Conservation (phyloP, 2,329 filamentous ascomycete genomes). For the Ophiostoma ulmi region DNA sequence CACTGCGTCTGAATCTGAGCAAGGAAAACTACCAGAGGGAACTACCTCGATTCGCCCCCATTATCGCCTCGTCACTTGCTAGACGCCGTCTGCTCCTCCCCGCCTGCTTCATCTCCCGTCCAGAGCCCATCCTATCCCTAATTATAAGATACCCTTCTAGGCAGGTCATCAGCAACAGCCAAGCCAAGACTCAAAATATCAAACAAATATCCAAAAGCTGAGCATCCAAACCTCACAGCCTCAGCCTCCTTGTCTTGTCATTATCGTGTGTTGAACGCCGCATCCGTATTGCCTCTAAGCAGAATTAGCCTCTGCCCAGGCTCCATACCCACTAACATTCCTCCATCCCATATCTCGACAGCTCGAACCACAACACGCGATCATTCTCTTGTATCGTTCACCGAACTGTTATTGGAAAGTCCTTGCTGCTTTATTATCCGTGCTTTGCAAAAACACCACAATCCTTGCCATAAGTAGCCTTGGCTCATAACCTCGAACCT, state of each 20-base stretch:
- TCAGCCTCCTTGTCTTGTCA: neutral
- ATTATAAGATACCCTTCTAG: constrained; percentile 9
- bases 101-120: neutral
- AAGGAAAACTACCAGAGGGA: neutral
- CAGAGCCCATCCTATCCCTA: neutral
- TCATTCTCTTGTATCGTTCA: neutral
- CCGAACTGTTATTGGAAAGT: neutral
- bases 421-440: neutral
- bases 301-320: neutral
- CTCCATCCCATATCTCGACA: constrained; percentile 4
- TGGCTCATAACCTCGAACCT: no score
- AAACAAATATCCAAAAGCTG: neutral
- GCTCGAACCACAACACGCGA: constrained; percentile 1
- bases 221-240: neutral
- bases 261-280: neutral
- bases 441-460: neutral
- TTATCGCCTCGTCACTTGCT: constrained; percentile 7
- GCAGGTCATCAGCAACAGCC: neutral
- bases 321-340: neutral
- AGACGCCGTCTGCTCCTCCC: neutral
- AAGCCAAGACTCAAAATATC: neutral
- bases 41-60: neutral
- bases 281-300: neutral
- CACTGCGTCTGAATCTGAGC: neutral
- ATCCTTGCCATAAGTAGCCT: neutral